phyloP scores from a whole-genome alignment of 2,329 filamentous ascomycete genomes.

The Parafenestella ontariensis region DNA sequence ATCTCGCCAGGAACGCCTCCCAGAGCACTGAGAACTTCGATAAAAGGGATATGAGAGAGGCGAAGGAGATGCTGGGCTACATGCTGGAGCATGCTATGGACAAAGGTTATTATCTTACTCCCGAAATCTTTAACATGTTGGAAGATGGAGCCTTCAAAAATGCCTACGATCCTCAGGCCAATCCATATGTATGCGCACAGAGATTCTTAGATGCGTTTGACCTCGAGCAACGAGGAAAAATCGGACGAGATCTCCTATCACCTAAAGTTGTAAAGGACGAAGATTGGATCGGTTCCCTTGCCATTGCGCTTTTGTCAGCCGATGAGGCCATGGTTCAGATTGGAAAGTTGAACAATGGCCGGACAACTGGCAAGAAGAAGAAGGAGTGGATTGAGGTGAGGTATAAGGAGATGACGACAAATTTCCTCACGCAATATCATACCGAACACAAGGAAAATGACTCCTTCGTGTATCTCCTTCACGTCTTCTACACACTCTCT shows the following conservation, averaged over 20 bases:
- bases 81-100: neutral
- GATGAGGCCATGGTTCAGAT: neutral
- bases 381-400: neutral
- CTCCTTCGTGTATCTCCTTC: neutral
- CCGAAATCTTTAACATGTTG: neutral
- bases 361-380: neutral
- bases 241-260: neutral
- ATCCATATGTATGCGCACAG: neutral
- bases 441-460: neutral
- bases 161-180: neutral
- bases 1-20: no score
- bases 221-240: neutral
- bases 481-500: neutral
- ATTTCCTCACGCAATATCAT: neutral
- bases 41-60: neutral
- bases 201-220: neutral
- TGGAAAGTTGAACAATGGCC: neutral
- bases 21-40: neutral
- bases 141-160: neutral
- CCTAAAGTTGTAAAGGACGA: neutral
- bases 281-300: neutral
- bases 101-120: neutral
- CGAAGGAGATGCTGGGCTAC: neutral
- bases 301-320: neutral
- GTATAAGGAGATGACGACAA: neutral